Percentiles rank a stretch among this genome's conserved stretches.
Conservation (phyloP, 2,329 filamentous ascomycete species). For the Fonsecaea nubica region DNA sequence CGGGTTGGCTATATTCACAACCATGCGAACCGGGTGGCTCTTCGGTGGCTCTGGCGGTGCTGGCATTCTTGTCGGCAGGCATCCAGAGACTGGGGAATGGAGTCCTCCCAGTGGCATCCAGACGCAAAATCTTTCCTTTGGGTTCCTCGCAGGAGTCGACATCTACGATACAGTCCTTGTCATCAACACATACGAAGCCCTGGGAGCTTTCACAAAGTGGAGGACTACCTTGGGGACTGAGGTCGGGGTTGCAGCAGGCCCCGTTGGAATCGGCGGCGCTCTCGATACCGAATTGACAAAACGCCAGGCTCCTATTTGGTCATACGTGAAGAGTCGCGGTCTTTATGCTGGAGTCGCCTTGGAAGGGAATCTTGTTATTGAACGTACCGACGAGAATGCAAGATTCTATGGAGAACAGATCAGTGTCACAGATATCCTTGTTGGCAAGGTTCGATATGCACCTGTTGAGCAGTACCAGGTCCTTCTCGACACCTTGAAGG, state of each 20-base stretch:
- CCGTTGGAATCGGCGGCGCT: slow-evolving; percentile 75
- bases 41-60: slow-evolving; percentile 89
- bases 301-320: slow-evolving; percentile 74
- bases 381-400: slow-evolving; percentile 86
- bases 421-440: slow-evolving; percentile 67
- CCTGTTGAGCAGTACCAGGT: slow-evolving; percentile 61
- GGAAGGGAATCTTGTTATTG: slow-evolving; percentile 84
- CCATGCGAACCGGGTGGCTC: slow-evolving; percentile 92
- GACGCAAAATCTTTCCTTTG: slow-evolving; percentile 85
- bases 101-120: slow-evolving; percentile 89
- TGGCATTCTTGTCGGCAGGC: slow-evolving; percentile 82
- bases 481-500: slow-evolving; percentile 82
- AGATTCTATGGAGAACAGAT: slow-evolving; percentile 77
- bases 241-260: slow-evolving; percentile 76
- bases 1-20: slow-evolving; percentile 91
- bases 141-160: slow-evolving; percentile 89
- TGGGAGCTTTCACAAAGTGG: slow-evolving; percentile 82
- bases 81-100: slow-evolving; percentile 81
- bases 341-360: slow-evolving; percentile 87
- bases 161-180: slow-evolving; percentile 96
- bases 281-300: slow-evolving; percentile 73
- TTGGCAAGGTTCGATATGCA: slow-evolving; percentile 64
- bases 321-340: slow-evolving; percentile 86
- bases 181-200: slow-evolving; percentile 82
- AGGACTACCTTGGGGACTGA: slow-evolving; percentile 82